Evolutionary conservation across 2,329 filamentous ascomycete genomes (phyloP), one percentile per base, ranked within the genome.

Genomic region (Cladophialophora bantiana): DNA sequence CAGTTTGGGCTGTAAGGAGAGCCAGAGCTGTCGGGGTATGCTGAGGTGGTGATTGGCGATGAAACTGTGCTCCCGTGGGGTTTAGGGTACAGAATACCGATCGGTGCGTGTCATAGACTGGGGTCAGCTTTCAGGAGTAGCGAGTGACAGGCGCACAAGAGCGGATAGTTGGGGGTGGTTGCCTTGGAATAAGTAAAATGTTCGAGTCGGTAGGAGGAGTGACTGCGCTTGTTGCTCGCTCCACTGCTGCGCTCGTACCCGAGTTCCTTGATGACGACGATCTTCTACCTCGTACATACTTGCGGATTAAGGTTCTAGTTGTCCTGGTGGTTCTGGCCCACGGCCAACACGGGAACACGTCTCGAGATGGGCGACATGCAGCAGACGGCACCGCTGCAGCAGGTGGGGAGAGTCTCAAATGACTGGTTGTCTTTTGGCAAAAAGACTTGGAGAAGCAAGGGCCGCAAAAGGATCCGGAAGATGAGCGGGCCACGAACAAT

Each of bases 1-100:
- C 35, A 35, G 48, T 31, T 20, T 35, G 59, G 62, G 66, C 38
- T 57, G 34, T 38, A 61, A 52, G 55, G 63, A 55, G 42, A 45
- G 31, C 13, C 7, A 59, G 32, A 13, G 36, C 32, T 45, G n/a
- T 31, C 56, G 12, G 42, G 32, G 36, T 7, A n/a, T 18, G 56
- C 56, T 48, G 40, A 13, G 35, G n/a, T 10, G 20, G 56, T 31
- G 40, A 32, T 26, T 59, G 42, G 57, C 57, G 38, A 59, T 45
- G 26, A 6, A 36, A 32, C 13, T 18, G 42, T 48, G 31, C 57
- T 20, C n/a, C 57, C 18, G 40, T 40, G 45, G 57, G 13, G 38
- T 38, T 42, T n/a, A 38, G 12, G 10, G 57, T 35, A 4, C 20
- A 50, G 45, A 18, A 20, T 10, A 26, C 15, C 18, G 40, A 45